phyloP scores from a whole-genome alignment of 139 green algal species.

The Edaphochlamys debaryana region DNA sequence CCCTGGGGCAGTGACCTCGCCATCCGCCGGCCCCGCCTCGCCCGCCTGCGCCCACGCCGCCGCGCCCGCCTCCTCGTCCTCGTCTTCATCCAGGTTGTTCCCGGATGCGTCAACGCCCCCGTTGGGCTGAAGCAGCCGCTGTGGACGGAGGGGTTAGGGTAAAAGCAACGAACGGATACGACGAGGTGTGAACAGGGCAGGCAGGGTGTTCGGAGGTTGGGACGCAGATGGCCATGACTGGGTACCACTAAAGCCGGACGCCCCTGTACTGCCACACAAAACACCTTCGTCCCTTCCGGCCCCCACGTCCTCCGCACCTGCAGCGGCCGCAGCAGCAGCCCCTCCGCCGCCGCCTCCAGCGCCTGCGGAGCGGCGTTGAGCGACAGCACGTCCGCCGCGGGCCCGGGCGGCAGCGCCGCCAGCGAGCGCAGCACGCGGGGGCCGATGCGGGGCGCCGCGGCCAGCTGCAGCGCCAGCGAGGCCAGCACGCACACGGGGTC shows the following conservation, averaged over 20 bases:
- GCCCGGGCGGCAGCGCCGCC: conserved; percentile 3
- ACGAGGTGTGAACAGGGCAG: no score
- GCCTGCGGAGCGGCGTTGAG: neutral
- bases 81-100: neutral
- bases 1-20: no score
- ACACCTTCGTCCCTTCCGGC: neutral
- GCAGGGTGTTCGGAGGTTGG: no score
- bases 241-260: no score
- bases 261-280: no score
- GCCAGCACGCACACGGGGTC: neutral
- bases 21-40: neutral
- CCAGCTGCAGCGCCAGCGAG: conserved; percentile 24
- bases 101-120: no score
- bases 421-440: conserved; percentile 1
- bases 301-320: neutral
- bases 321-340: conserved; percentile 35
- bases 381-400: conserved; percentile 12
- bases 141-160: neutral
- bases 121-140: conserved; percentile 13
- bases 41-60: neutral
- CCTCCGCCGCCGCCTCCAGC: conserved; percentile 32
- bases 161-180: no score
- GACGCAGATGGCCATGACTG: no score
- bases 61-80: neutral
- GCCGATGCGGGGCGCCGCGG: neutral